Conservation (phyloP, 805 yeast genomes). For the Candida fluviatilis region DNA sequence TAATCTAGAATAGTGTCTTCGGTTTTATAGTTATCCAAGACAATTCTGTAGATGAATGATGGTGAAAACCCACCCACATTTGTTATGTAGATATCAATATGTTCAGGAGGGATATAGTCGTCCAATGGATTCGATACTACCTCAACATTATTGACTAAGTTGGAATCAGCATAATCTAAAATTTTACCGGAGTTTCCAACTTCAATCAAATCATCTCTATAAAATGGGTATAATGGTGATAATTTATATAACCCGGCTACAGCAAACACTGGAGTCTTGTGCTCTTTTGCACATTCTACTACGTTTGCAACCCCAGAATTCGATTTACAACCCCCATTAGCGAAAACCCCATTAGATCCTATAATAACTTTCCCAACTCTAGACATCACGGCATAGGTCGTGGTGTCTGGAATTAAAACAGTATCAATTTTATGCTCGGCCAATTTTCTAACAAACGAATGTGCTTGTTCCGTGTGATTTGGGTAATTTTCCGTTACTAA, state of each 20-base stretch:
- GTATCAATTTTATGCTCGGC: conserved; percentile 87
- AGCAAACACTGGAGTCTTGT: conserved; percentile 92
- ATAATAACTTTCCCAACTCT: conserved; percentile 94
- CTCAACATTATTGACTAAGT: conserved; percentile 66
- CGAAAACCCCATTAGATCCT: conserved; percentile 89
- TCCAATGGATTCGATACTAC: conserved; percentile 79
- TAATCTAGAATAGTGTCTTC: conserved; percentile 68
- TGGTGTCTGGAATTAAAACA: conserved; percentile 86
- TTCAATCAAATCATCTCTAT: conserved; percentile 76
- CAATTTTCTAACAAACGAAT: conserved; percentile 70
- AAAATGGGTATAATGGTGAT: conserved; percentile 89
- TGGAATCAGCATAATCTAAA: conserved; percentile 66
- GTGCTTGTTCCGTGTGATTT: conserved; percentile 74
- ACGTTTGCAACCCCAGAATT: conserved; percentile 89
- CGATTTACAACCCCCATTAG: conserved; percentile 92
- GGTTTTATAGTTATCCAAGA: conserved; percentile 86
- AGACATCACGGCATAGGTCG: conserved; percentile 93
- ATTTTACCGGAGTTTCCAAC: conserved; percentile 94
- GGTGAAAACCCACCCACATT: conserved; percentile 97
- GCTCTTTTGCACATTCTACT: conserved; percentile 93
- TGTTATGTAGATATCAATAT: conserved; percentile 89
- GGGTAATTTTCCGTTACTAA: conserved; percentile 91
- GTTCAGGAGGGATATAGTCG: conserved; percentile 91
- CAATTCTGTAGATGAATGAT: conserved; percentile 90
- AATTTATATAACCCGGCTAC: conserved; percentile 92